Percentiles rank a stretch among this genome's conserved stretches.
phyloP scores from a whole-genome alignment of 2,329 filamentous ascomycete species.

The Penicillium italicum region DNA sequence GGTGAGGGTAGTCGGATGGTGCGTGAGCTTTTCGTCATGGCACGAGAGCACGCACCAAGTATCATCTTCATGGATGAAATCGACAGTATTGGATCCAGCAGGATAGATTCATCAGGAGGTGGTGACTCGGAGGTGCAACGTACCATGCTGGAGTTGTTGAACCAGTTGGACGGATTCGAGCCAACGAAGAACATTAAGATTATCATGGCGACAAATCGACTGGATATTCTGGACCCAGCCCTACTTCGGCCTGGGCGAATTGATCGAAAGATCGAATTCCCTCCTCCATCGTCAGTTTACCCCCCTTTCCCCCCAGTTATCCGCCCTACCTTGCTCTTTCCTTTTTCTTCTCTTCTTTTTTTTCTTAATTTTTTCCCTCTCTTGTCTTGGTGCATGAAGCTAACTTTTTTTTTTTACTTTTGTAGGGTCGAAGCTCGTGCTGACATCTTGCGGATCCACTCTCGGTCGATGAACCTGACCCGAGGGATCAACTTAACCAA shows the following conservation, averaged over 20 bases:
- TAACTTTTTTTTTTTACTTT: slow-evolving; percentile 16
- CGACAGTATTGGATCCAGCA: slow-evolving; percentile 94
- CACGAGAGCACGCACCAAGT: slow-evolving; percentile 91
- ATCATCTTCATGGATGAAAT: slow-evolving; percentile 99
- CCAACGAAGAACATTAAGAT: slow-evolving; percentile 99
- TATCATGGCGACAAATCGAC: slow-evolving; percentile 98
- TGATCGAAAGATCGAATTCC: slow-evolving; percentile 98
- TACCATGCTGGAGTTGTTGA: slow-evolving; percentile 96
- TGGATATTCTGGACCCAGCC: slow-evolving; percentile 95
- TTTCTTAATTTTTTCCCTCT: neutral
- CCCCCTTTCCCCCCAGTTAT: neutral
- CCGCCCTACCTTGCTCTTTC: neutral
- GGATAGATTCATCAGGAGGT: slow-evolving; percentile 90
- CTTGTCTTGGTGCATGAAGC: slow-evolving; percentile 11
- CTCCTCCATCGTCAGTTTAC: slow-evolving; percentile 68
- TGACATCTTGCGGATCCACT: slow-evolving; percentile 96
- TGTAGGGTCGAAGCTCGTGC: slow-evolving; percentile 79
- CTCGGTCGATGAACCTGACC: slow-evolving; percentile 96
- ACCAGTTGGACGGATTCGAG: slow-evolving; percentile 98
- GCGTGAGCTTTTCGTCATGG: slow-evolving; percentile 98
- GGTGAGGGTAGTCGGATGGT: slow-evolving; percentile 98
- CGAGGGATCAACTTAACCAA: slow-evolving; percentile 96
- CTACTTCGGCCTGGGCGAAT: slow-evolving; percentile 94
- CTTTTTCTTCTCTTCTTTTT: neutral
- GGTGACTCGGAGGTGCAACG: slow-evolving; percentile 97